phyloP scores from a whole-genome alignment of 78 protist species.

The Tieghemostelium lacteum region DNA sequence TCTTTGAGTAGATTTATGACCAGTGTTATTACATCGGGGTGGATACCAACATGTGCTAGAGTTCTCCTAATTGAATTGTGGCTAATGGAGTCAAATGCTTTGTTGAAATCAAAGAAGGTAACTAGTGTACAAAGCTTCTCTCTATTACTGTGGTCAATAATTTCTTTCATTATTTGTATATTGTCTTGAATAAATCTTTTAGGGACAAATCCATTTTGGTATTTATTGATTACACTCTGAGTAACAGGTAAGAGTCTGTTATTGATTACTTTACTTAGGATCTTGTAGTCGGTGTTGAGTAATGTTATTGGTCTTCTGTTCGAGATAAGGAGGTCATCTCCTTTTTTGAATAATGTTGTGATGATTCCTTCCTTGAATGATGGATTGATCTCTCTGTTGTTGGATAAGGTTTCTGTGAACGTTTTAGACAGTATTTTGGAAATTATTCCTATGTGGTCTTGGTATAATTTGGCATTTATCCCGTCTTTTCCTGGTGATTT shows the following conservation, averaged over 20 bases:
- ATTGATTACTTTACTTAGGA: background rate
- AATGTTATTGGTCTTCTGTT: constrained; percentile 14
- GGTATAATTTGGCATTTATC: background rate
- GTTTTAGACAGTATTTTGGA: background rate
- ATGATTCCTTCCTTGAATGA: constrained; percentile 16
- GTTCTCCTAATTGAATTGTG: background rate
- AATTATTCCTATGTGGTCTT: background rate
- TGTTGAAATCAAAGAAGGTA: background rate
- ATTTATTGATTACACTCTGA: background rate
- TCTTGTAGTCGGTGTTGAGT: constrained; percentile 4
- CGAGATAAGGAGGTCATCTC: background rate
- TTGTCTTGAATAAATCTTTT: background rate
- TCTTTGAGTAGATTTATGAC: background rate
- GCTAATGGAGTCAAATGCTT: background rate
- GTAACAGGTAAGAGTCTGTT: background rate
- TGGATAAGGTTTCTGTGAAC: background rate
- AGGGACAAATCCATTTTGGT: background rate
- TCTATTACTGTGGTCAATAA: background rate
- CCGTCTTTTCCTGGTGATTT: constrained; percentile 2
- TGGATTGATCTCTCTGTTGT: background rate
- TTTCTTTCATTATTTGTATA: background rate
- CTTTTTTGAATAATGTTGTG: background rate
- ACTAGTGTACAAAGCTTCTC: background rate
- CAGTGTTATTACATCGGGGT: background rate
- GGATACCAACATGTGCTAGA: background rate